Base-by-base conservation (phyloP, 345 rosid genomes). In the Angophora floribunda region DNA sequence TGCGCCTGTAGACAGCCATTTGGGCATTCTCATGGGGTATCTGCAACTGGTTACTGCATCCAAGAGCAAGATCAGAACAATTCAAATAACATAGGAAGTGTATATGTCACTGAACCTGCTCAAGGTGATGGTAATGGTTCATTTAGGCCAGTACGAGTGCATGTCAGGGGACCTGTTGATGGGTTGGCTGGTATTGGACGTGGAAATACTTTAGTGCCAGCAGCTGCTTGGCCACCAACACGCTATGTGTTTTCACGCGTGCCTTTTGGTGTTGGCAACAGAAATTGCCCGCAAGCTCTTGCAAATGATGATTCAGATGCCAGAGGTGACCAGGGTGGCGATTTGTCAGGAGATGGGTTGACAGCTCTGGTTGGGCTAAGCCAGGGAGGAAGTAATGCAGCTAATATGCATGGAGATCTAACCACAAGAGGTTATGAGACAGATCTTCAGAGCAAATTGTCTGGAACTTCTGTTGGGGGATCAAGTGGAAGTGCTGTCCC, bases 171-270 rank as follows among this genome's bases (percentile, higher is more conserved):
- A 82, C 95, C 94, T 89, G 94, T 92, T 87, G 99, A 97, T 92
- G 99, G 99, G 86, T 99, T 97, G 92, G 99, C 99, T 3, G 99
- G 98, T 89, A 96, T 97, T 90, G 99, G 99, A 89, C 95, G 97
- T 50, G 99, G 97, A 91, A 91, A 95, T 90, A 91, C 97, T 87
- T 96, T 93, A 91, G 96, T 96, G 86, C 97, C 98, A 53, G 92
- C 97, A 51, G 91, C 95, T 89, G 94, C 95, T 70, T 95, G 99
- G 97, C 94, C 98, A 50, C 97, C 99, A 87, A 96, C 99, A 52
- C 97, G 97, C 44, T 95, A 95, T 88, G 98, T 97, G 89, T 97
- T 96, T 90, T 97, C 99, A 16, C 99, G 99, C 55, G 96, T 95
- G 78, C 99, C 99, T 87, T 94, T 96, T 89, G 93, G 93, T 87